Evolutionary conservation across 805 yeast genomes (phyloP).

Genomic region (Candida tammaniensis): DNA sequence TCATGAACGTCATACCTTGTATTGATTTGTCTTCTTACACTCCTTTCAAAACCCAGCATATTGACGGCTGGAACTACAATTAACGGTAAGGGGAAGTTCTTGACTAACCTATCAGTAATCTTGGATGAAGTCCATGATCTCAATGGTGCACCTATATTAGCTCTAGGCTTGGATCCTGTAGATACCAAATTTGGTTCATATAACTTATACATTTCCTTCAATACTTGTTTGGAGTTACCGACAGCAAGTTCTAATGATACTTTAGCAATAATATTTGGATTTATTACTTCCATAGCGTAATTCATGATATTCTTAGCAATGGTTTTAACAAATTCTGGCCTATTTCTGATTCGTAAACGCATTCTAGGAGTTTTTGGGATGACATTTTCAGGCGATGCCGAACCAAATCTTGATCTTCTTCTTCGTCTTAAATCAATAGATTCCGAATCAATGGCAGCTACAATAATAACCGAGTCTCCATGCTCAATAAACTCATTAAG

Average conservation of each 20-base stretch:
- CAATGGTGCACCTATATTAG: conserved; percentile 45
- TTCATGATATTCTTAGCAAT: conserved; percentile 51
- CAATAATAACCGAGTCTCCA: conserved; percentile 66
- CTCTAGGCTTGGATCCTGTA: conserved; percentile 47
- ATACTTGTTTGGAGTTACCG: conserved; percentile 53
- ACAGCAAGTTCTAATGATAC: conserved; percentile 60
- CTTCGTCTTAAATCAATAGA: conserved; percentile 7
- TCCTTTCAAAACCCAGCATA: conserved; percentile 50
- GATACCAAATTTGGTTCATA: conserved; percentile 61
- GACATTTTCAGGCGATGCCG: conserved; percentile 16
- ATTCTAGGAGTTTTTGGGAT: conserved; percentile 20
- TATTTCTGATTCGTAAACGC: conserved; percentile 36
- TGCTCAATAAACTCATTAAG: conserved; percentile 51
- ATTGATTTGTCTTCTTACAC: conserved; percentile 35
- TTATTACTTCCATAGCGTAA: conserved; percentile 46
- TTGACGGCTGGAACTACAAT: conserved; percentile 62
- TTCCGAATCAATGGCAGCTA: conserved; percentile 45
- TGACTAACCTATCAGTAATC: conserved; percentile 62
- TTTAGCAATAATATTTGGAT: conserved; percentile 46
- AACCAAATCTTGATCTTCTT: conserved; percentile 9
- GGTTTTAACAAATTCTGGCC: conserved; percentile 46
- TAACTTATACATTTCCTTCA: conserved; percentile 57
- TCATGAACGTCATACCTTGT: conserved; percentile 1
- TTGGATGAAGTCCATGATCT: conserved; percentile 61
- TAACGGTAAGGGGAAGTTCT: conserved; percentile 63